phyloP scores from a whole-genome alignment of 2,329 filamentous ascomycete species.

The Arthrobotrys musiformis region DNA sequence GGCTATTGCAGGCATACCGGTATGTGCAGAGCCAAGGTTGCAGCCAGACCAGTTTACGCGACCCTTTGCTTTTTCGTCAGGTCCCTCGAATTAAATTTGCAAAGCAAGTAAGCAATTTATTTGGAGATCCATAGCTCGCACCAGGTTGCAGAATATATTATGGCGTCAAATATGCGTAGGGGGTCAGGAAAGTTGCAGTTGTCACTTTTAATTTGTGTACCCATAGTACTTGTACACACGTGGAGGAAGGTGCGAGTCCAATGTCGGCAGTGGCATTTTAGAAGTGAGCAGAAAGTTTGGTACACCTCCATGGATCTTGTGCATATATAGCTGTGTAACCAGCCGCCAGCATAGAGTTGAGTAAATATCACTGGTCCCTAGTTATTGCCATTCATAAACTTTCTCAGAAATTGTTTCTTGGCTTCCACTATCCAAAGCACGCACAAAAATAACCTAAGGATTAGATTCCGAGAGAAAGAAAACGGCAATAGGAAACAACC shows the following conservation, averaged over 20 bases:
- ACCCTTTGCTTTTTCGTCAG: background rate
- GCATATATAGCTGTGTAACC: background rate
- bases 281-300: background rate
- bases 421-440: too few species aligned
- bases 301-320: background rate
- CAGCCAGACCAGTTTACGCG: background rate
- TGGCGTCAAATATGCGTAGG: constrained; percentile 14
- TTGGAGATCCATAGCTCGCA: background rate
- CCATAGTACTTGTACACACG: constrained; percentile 9
- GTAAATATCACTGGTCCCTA: background rate
- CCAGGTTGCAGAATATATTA: background rate
- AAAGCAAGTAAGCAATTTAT: background rate
- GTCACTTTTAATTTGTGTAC: background rate
- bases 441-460: too few species aligned
- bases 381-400: too few species aligned
- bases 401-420: too few species aligned
- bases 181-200: background rate
- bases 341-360: background rate
- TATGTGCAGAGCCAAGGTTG: background rate
- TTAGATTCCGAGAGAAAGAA: too few species aligned
- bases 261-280: too few species aligned
- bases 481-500: too few species aligned
- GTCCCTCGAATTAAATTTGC: background rate
- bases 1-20: background rate
- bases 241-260: background rate